Evolutionary conservation across 1,139 yeast genomes (phyloP).

Genomic region (Pichia sp.): DNA sequence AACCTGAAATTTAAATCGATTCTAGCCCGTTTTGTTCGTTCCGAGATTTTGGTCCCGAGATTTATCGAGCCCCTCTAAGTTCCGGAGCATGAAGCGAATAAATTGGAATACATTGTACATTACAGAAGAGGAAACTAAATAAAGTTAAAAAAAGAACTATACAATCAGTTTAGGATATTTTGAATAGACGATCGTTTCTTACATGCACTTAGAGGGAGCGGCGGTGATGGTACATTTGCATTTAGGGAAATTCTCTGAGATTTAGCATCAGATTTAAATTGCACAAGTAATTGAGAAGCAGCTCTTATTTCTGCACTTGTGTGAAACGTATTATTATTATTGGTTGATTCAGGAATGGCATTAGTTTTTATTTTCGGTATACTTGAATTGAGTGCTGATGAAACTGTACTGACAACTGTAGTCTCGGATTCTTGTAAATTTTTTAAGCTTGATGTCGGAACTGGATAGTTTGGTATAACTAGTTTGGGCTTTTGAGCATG

Average conservation of each 20-base stretch:
- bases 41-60: background rate
- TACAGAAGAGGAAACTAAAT: background rate
- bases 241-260: background rate
- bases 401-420: background rate
- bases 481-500: background rate
- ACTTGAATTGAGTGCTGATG: background rate
- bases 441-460: background rate
- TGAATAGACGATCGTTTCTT: background rate
- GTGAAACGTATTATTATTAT: background rate
- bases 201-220: background rate
- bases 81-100: too few relatives aligned
- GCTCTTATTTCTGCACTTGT: background rate
- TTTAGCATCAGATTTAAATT: conserved; percentile 1
- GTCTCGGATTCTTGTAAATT: background rate
- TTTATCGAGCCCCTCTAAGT: too few relatives aligned
- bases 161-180: background rate
- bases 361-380: background rate
- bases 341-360: background rate
- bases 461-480: background rate
- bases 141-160: background rate
- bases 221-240: background rate
- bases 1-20: too few relatives aligned
- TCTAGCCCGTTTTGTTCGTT: background rate
- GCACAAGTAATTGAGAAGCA: background rate
- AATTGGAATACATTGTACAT: too few relatives aligned